Evolutionary conservation across 1,284 basidiomycete genomes (phyloP).

Genomic region (Cutaneotrichosporon sp.): DNA sequence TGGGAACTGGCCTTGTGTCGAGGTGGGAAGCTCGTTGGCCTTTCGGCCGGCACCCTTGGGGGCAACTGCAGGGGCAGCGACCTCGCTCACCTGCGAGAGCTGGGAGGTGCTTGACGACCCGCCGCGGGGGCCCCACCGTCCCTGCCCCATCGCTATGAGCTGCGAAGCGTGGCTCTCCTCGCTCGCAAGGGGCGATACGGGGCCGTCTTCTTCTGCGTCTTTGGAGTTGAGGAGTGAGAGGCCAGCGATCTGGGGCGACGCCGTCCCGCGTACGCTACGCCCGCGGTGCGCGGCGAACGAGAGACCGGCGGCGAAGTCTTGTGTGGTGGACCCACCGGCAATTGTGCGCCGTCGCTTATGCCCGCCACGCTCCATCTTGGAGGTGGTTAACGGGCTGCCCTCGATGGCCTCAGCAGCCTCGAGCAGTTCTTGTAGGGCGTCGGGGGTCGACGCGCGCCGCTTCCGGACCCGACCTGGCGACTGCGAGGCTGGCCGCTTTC

Average conservation of each 20-base stretch:
- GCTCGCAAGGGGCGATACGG: constrained; percentile 24
- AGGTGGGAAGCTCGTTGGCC: constrained; percentile 42
- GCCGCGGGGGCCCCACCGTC: constrained; percentile 16
- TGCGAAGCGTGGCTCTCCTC: constrained; percentile 29
- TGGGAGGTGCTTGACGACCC: constrained; percentile 35
- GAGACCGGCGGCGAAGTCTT: constrained; percentile 18
- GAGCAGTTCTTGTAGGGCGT: constrained; percentile 45
- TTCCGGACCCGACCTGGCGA: constrained; percentile 23
- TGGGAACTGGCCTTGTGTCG: constrained; percentile 41
- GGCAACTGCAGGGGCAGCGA: constrained; percentile 15
- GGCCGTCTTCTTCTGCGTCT: constrained; percentile 28
- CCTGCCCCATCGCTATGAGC: constrained; percentile 20
- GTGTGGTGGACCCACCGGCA: constrained; percentile 19
- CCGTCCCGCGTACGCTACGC: constrained; percentile 18
- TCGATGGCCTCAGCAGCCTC: constrained; percentile 49
- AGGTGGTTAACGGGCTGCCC: constrained; percentile 41
- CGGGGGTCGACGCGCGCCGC: constrained; percentile 34
- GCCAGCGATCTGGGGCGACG: constrained; percentile 28
- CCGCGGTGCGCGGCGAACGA: constrained; percentile 17
- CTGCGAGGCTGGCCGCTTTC: constrained; percentile 39
- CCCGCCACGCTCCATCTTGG: constrained; percentile 25
- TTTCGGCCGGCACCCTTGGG: constrained; percentile 29
- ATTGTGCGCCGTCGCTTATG: constrained; percentile 47
- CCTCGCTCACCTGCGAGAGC: constrained; percentile 32
- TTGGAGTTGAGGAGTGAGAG: constrained; percentile 20